A percentile compares a stretch with the other conserved stretches of the same genome.
Conservation (phyloP, 129 eudicot species). For the Artemisia argyi region DNA sequence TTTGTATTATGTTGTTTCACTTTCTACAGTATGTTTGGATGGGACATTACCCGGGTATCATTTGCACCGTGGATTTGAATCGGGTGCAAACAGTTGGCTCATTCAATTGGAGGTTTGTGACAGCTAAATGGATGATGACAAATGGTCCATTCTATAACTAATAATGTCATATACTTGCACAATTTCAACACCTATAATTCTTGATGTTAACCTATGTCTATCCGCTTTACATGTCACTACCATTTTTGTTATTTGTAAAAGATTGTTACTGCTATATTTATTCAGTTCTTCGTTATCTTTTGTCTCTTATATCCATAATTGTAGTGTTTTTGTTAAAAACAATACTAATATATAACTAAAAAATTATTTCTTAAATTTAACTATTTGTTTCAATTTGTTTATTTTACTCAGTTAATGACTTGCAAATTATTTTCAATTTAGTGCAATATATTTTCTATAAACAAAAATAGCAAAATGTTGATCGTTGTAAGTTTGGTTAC, state of each 20-base stretch:
- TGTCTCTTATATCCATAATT: too few relatives aligned
- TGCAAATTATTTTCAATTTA: too few relatives aligned
- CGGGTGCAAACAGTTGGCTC: constrained; percentile 97
- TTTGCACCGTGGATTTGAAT: constrained; percentile 80
- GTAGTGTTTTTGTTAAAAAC: too few relatives aligned
- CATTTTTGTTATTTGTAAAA: background rate
- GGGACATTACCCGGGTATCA: constrained; percentile 97
- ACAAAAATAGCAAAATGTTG: too few relatives aligned
- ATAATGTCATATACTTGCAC: constrained; percentile 20
- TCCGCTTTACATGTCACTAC: background rate
- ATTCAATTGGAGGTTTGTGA: constrained; percentile 87
- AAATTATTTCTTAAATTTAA: too few relatives aligned
- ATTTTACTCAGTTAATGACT: too few relatives aligned
- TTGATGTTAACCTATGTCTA: constrained; percentile 28
- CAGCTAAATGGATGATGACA: constrained; percentile 36
- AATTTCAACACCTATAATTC: constrained; percentile 5
- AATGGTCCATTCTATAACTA: constrained; percentile 7
- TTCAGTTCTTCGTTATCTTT: background rate
- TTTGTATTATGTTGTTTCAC: constrained; percentile 11
- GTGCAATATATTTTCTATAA: too few relatives aligned
- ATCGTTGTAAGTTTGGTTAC: too few relatives aligned
- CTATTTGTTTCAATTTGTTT: too few relatives aligned
- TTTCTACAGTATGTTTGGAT: constrained; percentile 83
- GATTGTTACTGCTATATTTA: background rate
- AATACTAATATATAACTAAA: too few relatives aligned